A percentile compares a stretch with the other conserved stretches of the same genome.
These are phyloP conservation scores for Gliomastix tumulicola DNA, from an alignment of 2,329 filamentous ascomycete species.

Conservation along the genomic window DNA sequence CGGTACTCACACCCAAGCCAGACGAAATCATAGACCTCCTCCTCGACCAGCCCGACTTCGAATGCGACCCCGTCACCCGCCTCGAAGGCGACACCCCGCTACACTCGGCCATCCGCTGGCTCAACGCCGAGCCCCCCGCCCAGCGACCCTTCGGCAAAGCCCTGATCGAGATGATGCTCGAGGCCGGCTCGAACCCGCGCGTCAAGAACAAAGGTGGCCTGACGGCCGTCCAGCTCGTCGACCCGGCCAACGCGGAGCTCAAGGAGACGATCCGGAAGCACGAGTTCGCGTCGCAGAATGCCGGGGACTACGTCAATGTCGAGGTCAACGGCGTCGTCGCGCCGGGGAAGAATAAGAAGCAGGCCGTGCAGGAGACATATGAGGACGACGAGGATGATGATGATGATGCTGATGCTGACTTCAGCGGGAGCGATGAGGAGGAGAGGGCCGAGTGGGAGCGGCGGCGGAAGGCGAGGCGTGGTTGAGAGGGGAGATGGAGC, in stretches of 20 bases:
- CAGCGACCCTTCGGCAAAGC: slow-evolving; percentile 59
- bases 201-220: slow-evolving; percentile 65
- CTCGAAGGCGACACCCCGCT: slow-evolving; percentile 71
- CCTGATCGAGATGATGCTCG: slow-evolving; percentile 73
- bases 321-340: slow-evolving; percentile 40
- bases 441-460: slow-evolving; percentile 56
- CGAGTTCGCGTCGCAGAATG: slow-evolving; percentile 57
- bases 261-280: slow-evolving; percentile 60
- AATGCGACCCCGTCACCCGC: slow-evolving; percentile 72
- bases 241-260: slow-evolving; percentile 60
- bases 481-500: slow-evolving; percentile 10
- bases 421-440: slow-evolving; percentile 58
- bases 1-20: slow-evolving; percentile 21
- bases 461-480: slow-evolving; percentile 33
- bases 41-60: slow-evolving; percentile 76
- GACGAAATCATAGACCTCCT: slow-evolving; percentile 77
- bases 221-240: slow-evolving; percentile 64
- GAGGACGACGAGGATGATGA: slow-evolving; percentile 25
- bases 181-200: slow-evolving; percentile 60
- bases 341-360: slow-evolving; percentile 8
- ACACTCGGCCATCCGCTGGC: slow-evolving; percentile 71
- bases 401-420: slow-evolving; percentile 53
- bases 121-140: slow-evolving; percentile 58
- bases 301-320: slow-evolving; percentile 47
- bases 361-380: slow-evolving; percentile 1